These are phyloP conservation scores for Centella asiatica DNA, from an alignment of 129 eudicot species.

Conservation along the genomic window DNA sequence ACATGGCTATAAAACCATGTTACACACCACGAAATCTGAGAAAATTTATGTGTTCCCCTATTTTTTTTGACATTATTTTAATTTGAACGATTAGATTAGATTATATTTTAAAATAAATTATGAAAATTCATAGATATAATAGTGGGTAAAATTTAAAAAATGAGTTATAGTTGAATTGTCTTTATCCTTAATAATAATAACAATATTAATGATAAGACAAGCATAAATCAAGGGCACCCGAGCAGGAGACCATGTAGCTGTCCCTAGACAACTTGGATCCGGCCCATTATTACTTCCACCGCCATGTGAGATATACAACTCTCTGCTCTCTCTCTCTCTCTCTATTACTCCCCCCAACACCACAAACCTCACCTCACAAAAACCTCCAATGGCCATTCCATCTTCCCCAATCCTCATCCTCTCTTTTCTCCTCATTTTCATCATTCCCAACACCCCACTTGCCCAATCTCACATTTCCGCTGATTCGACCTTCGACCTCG, in stretches of 20 bases:
- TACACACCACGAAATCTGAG: no score
- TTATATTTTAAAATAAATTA: no score
- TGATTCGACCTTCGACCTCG: neutral
- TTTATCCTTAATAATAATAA: no score
- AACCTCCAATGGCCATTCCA: neutral
- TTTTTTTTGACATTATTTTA: no score
- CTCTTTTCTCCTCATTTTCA: neutral
- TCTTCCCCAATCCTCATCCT: neutral
- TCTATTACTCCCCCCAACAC: neutral
- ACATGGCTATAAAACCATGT: no score
- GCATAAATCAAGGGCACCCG: conserved; percentile 1
- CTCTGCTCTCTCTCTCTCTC: neutral
- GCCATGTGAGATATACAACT: conserved; percentile 3
- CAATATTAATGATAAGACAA: no score
- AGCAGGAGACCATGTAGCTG: neutral
- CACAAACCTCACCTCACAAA: neutral
- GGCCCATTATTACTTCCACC: conserved; percentile 12
- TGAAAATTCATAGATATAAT: no score
- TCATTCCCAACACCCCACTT: neutral
- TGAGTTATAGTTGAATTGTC: no score
- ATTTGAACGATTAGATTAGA: no score
- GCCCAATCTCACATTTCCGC: conserved; percentile 12
- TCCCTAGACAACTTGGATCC: neutral
- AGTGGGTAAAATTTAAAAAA: no score
- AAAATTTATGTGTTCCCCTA: no score